Conservation (phyloP, 1,284 basidiomycete species). For the Polyporus tsugae region DNA sequence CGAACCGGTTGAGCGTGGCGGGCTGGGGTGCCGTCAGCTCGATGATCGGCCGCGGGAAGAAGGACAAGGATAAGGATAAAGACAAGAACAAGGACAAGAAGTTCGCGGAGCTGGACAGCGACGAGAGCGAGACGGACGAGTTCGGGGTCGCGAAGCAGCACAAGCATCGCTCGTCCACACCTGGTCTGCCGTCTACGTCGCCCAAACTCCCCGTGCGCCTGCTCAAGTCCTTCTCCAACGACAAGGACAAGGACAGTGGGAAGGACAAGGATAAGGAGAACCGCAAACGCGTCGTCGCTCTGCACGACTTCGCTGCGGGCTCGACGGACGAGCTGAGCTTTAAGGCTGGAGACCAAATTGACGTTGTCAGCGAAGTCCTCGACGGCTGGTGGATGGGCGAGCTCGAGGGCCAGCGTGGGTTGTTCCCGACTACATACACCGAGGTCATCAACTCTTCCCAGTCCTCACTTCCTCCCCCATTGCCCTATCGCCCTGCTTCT, state of each 20-base stretch:
- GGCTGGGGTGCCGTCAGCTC: slow-evolving; percentile 70
- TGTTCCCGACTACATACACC: slow-evolving; percentile 82
- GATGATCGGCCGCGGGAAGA: slow-evolving; percentile 66
- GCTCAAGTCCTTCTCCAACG: slow-evolving; percentile 52
- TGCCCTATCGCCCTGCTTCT: slow-evolving; percentile 38
- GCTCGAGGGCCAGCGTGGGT: slow-evolving; percentile 67
- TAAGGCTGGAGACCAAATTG: slow-evolving; percentile 74
- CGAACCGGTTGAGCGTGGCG: slow-evolving; percentile 55
- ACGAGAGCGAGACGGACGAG: slow-evolving; percentile 42
- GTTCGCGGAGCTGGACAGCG: slow-evolving; percentile 46
- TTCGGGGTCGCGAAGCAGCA: slow-evolving; percentile 33
- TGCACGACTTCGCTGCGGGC: slow-evolving; percentile 74
- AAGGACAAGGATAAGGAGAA: slow-evolving; percentile 17
- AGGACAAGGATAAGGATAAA: slow-evolving; percentile 57
- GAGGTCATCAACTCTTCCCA: slow-evolving; percentile 52
- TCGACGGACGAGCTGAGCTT: slow-evolving; percentile 81
- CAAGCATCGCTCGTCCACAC: slow-evolving; percentile 26
- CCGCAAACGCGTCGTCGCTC: slow-evolving; percentile 67
- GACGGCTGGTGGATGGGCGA: slow-evolving; percentile 91
- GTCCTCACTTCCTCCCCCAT: slow-evolving; percentile 38
- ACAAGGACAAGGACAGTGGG: slow-evolving; percentile 37
- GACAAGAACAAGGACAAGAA: slow-evolving; percentile 47
- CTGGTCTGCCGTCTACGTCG: slow-evolving; percentile 43
- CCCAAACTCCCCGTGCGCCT: slow-evolving; percentile 54
- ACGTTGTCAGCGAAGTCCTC: slow-evolving; percentile 77